Evolutionary conservation across 73 alveolate genomes (phyloP), one percentile per base, ranked within the genome.

Genomic region (Urostyla sp.): DNA sequence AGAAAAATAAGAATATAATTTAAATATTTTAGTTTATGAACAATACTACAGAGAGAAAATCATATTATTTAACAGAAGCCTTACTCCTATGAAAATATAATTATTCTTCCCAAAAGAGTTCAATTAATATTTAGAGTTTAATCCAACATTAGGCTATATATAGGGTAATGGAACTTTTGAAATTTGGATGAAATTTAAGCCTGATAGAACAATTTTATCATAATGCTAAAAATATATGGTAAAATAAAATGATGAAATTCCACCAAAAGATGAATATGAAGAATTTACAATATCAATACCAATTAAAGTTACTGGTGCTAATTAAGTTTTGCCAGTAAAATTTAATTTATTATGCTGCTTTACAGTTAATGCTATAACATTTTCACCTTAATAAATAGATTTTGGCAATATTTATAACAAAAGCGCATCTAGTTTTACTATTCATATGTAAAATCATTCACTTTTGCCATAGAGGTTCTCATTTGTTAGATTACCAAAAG

Each of bases 41-140:
- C 98, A 96, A 75, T 94, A 94, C 24, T 96, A 93, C 85, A 80
- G 99, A 87, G 99, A 96, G 66, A 95, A 95, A 67, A 95, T 96
- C 32, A 94, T 95, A 26, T 92, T 96, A 32, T 79, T 69, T 69
- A 96, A 96, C 84, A 73, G 98, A 66, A 67, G 95, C 23, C 67
- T 89, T 0, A 75, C 87, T 23, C 97, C 99, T 0, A 95, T 95
- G 98, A 96, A 96, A 66, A 88, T 95, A 56, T 91, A 96, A 84
- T 72, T 96, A 2, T 87, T 84, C 78, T 90, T 82, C 93, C 98
- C 98, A 20, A 91, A 91, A 78, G 98, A 94, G 43, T 88, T 96
- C 53, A 96, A 94, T 72, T 92, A 85, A 8, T 96, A 88, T 67
- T 74, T 96, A 18, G 99, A 96, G 74, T 95, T 96, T 75, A 96